Evolutionary conservation across 495 filamentous ascomycete species (phyloP).

Genomic region (Penicillium canescens): DNA sequence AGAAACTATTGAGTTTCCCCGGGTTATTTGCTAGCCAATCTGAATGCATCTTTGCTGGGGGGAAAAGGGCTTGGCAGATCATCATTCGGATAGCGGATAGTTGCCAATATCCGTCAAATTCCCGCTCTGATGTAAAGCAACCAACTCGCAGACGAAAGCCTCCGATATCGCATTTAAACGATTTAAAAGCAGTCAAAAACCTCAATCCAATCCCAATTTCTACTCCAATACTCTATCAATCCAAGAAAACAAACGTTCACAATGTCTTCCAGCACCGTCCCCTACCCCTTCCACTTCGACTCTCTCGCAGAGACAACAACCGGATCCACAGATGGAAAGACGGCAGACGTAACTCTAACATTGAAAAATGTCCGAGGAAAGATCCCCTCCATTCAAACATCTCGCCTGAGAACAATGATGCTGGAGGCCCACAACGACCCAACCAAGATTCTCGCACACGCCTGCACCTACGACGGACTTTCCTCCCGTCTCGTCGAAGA

Average conservation of each 20-base stretch:
- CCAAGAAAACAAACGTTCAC: not conserved
- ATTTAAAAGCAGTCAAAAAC: not conserved
- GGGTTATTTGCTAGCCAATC: no score
- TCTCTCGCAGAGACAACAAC: not conserved
- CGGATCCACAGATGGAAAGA: slow-evolving; percentile 12
- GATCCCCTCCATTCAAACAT: slow-evolving; percentile 32
- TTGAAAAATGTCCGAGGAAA: slow-evolving; percentile 29
- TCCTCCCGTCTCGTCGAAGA: slow-evolving; percentile 42
- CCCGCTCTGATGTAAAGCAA: not conserved
- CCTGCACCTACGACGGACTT: slow-evolving; percentile 41
- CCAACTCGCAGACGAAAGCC: not conserved
- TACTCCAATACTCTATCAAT: slow-evolving; percentile 1
- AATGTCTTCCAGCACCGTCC: slow-evolving; percentile 22
- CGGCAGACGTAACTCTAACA: slow-evolving; percentile 7
- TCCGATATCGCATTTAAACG: not conserved
- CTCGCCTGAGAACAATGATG: slow-evolving; percentile 40
- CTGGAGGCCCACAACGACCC: slow-evolving; percentile 35
- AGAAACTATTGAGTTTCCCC: no score
- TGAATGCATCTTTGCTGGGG: no score
- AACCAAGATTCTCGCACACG: slow-evolving; percentile 36
- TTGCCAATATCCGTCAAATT: not conserved
- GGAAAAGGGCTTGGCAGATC: no score
- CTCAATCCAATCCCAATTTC: not conserved
- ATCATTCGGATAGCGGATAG: no score
- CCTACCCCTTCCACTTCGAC: slow-evolving; percentile 37